These are phyloP conservation scores for Collybia mongolica DNA, from an alignment of 768 basidiomycete species.

Conservation along the genomic window DNA sequence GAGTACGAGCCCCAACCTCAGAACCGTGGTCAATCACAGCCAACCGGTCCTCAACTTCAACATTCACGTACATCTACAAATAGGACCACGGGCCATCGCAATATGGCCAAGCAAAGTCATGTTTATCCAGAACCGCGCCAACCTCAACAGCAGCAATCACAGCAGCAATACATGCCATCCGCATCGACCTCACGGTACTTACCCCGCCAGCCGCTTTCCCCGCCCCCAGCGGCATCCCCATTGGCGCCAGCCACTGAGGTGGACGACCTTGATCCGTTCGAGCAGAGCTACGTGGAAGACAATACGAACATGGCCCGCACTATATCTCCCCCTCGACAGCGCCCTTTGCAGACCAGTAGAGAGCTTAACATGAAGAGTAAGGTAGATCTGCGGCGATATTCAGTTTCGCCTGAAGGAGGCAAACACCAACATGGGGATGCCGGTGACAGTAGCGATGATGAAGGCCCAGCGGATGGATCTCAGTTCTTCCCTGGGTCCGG, in stretches of 20 bases:
- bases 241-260: slow-evolving; percentile 10
- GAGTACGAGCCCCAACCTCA: slow-evolving; percentile 26
- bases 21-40: slow-evolving; percentile 6
- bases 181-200: slow-evolving; percentile 21
- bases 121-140: slow-evolving; percentile 8
- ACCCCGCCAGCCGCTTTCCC: slow-evolving; percentile 23
- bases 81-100: neutral
- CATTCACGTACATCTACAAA: slow-evolving; percentile 6
- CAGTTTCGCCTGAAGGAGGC: slow-evolving; percentile 10
- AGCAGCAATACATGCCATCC: slow-evolving; percentile 17
- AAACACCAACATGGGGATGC: slow-evolving; percentile 1
- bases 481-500: slow-evolving; percentile 39
- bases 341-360: slow-evolving; percentile 31
- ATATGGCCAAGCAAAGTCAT: neutral
- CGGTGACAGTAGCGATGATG: slow-evolving; percentile 19
- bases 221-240: slow-evolving; percentile 15
- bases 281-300: slow-evolving; percentile 31
- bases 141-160: slow-evolving; percentile 11
- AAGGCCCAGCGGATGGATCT: slow-evolving; percentile 24
- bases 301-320: slow-evolving; percentile 12
- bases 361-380: slow-evolving; percentile 43
- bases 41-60: slow-evolving; percentile 9
- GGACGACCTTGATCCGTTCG: slow-evolving; percentile 42
- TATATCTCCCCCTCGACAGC: slow-evolving; percentile 11
- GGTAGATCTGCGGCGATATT: slow-evolving; percentile 24